Conservation (phyloP, 345 rosid genomes). For the Brassica napus region Da-Ae NC_063440.1:2827501-2828000, state of each 20-base stretch:
- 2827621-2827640: too few species aligned
- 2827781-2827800: background rate
- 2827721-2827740: background rate
- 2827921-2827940: conserved; percentile 59
- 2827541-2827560: too few species aligned
- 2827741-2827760: background rate
- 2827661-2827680: background rate
- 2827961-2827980: conserved; percentile 79
- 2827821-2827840: conserved; percentile 34
- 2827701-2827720: background rate
- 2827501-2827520: too few species aligned
- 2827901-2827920: conserved; percentile 58
- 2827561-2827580: too few species aligned
- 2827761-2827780: background rate
- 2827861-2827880: conserved; percentile 3
- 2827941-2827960: conserved; percentile 54
- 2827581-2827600: too few species aligned
- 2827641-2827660: background rate
- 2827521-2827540: too few species aligned
- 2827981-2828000: conserved; percentile 84
- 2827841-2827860: conserved; percentile 32
- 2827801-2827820: conserved; percentile 12
- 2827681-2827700: background rate
- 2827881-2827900: conserved; percentile 8
- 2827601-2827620: too few species aligned